Base-by-base conservation (phyloP, 441 rosid species). In the Aquilaria agallochum region DNA sequence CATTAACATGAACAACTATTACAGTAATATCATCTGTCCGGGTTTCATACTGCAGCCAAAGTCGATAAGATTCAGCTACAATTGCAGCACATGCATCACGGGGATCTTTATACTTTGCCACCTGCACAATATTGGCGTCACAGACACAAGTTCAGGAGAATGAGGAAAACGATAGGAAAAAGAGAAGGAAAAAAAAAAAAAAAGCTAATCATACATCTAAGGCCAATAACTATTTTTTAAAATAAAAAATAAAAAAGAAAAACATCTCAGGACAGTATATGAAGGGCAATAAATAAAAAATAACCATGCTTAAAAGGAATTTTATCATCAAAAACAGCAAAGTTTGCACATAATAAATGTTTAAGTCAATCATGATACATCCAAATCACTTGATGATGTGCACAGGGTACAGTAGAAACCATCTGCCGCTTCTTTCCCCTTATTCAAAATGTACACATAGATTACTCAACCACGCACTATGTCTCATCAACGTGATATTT, bases 81-180 rank as follows among this genome's bases (percentile, higher is more conserved):
- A 95, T 88, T 48, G 99, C 99, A 76, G 99, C 98, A 81, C 99
- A 95, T 72, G 99, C 99, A 84, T 95, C 99, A 30, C 95, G 94
- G 40, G 99, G 99, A 80, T 95, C 99, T 77, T 84, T 79, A 76
- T 86, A 81, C 73, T 95, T 95, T 65, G 90, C 88, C 75, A 95
- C 96, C 99, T 95, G 75, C 42, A 55, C 77, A 68, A 73, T 31
- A 48, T 45, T 14, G 56, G 10, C 20, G 64, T 31, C 56, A 57
- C 44, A 64, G 56, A 11, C 9, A 13, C 49, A 58, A 36, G 42
- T 36, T 36, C 42, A 54, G 12, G 56, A 50, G 27, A 7, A 34
- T 50, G 11, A n/a, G 34, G 31, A 40, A 58, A 60, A 15, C 11
- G 44, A 13, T 64, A 59, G 44, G 58, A 32, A 27, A 30, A 45